Conservation (phyloP, 176 grass and related monocot species). For the Cenchrus purpureus region DNA sequence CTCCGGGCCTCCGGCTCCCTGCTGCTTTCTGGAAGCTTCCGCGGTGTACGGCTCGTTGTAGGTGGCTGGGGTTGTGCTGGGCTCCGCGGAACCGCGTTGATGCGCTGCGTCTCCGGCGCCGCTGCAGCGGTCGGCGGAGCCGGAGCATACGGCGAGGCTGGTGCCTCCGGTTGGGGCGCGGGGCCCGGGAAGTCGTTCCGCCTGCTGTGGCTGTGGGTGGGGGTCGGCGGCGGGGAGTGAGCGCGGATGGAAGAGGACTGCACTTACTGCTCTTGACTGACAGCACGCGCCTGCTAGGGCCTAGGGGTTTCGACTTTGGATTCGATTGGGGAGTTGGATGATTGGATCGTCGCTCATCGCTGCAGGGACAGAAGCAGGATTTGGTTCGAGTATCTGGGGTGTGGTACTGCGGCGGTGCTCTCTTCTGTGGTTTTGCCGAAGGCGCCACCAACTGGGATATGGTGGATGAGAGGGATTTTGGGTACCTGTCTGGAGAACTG, state of each 20-base stretch:
- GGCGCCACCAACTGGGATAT: slow-evolving; percentile 39
- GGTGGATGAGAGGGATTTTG: slow-evolving; percentile 34
- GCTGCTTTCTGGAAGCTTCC: slow-evolving; percentile 16
- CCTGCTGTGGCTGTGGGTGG: slow-evolving; percentile 56
- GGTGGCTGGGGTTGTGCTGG: neutral
- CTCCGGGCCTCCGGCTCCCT: neutral
- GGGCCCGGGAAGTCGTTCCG: neutral
- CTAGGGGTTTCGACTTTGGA: neutral
- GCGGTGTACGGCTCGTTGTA: neutral
- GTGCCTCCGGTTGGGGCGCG: neutral
- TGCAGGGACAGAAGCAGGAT: neutral
- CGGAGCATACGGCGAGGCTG: neutral
- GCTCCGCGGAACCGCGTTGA: slow-evolving; percentile 20
- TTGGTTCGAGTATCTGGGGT: neutral
- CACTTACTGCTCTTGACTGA: slow-evolving; percentile 21
- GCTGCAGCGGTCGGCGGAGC: neutral
- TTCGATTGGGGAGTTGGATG: neutral
- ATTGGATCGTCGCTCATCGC: neutral
- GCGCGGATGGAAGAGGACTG: slow-evolving; percentile 50
- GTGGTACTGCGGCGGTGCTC: neutral
- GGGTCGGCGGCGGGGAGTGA: slow-evolving; percentile 59
- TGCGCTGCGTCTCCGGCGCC: slow-evolving; percentile 39
- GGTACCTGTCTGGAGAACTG: neutral
- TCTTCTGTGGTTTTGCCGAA: neutral
- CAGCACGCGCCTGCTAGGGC: neutral